Base-by-base conservation (phyloP, 1,284 basidiomycete species). In the Inonotus hispidus region DNA sequence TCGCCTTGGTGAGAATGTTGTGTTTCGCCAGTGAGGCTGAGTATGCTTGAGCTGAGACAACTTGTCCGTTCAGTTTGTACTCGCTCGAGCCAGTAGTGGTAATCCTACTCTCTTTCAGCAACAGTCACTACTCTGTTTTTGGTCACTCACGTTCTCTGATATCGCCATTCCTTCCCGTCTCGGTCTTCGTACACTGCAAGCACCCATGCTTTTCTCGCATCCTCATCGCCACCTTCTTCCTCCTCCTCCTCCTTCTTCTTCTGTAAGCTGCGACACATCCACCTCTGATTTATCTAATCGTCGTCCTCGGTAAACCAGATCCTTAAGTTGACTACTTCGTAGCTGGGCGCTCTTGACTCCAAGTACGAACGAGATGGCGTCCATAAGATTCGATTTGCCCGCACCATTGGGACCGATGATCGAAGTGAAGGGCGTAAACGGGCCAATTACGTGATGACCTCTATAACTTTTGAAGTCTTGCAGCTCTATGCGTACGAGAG, bases 371-470 rank as follows among this genome's bases (percentile, higher is more conserved):
- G 97, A 99, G 67, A 99, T 98, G 60, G 97, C 97, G 73, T 99
- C 97, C 97, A 99, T 99, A 65, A 99, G 84, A 73, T 99, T 99
- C 38, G 93, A 96, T 73, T 99, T 99, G 66, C 97, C 97, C 2
- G 95, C 95, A 61, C 97, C 97, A 88, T 99, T 99, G 49, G 97
- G 96, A 25, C 97, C 97, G 68, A 98, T 98, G 66, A 98, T 84
- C 16, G 93, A 95, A 0, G 94, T 96, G 74, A 99, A 99, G 68
- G 90, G 86, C 71, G 82, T 84, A 77, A 97, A 96, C 3, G 95
- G 95, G 0, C 94, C 94, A 53, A 96, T 93, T 45, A 83, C 82
- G 73, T 93, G 92, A 70, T 90, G 88, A 49, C 90, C 90, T 65
- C 92, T 88, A 69, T 63, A 72, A 56, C 62, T 66, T 78, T 97